phyloP scores from a whole-genome alignment of 78 protist genomes.

The Pelomyxa schiedti region DNA sequence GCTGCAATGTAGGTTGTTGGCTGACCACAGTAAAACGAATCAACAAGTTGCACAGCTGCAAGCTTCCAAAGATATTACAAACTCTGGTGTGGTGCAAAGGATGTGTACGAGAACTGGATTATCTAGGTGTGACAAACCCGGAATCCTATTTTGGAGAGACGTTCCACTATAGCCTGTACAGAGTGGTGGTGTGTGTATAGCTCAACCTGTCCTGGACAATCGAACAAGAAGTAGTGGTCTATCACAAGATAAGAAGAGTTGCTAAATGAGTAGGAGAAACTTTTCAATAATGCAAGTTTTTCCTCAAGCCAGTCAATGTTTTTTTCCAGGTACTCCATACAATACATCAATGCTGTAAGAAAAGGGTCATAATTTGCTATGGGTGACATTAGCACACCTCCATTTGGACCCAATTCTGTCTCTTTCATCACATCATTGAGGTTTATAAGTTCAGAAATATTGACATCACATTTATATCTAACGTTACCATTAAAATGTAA shows the following conservation, averaged over 20 bases:
- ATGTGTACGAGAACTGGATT: neutral
- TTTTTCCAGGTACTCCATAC: conserved; percentile 73
- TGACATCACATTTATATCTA: conserved; percentile 39
- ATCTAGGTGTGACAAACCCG: neutral
- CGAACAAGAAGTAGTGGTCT: conserved; percentile 69
- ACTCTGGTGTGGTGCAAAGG: neutral
- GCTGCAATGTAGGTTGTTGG: conserved; percentile 80
- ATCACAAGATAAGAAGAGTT: no score
- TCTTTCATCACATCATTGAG: conserved; percentile 56
- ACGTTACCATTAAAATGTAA: neutral
- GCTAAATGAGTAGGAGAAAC: no score
- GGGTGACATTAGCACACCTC: conserved; percentile 42
- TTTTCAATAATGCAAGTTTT: conserved; percentile 7
- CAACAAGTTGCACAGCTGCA: conserved; percentile 66
- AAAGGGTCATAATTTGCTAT: neutral
- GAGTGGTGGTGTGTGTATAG: conserved; percentile 82
- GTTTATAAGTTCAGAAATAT: conserved; percentile 56
- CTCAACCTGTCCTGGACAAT: conserved; percentile 97
- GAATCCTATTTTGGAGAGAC: conserved; percentile 3
- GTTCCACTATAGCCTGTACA: conserved; percentile 46
- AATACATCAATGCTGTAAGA: conserved; percentile 41
- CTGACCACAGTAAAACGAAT: conserved; percentile 70
- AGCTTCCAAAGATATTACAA: neutral
- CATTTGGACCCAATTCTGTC: conserved; percentile 90
- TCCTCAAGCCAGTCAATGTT: conserved; percentile 89